phyloP scores from a whole-genome alignment of 2,329 filamentous ascomycete species.

The Ophiostoma novo-ulmi region DNA sequence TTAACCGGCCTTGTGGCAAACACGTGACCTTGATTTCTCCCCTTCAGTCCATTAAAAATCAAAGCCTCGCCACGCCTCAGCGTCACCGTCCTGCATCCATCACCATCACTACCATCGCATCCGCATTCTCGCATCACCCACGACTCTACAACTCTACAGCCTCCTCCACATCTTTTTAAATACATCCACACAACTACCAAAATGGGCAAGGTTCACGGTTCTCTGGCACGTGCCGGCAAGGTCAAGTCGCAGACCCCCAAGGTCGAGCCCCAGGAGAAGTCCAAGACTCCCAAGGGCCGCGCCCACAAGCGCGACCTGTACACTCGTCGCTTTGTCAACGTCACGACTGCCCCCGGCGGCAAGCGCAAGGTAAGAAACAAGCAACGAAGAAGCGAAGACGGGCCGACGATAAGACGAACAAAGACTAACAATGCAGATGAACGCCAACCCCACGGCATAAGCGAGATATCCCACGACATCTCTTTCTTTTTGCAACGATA shows the following conservation, averaged over 20 bases:
- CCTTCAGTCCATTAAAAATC: background rate
- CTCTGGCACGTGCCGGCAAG: constrained; percentile 57
- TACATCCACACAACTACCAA: constrained; percentile 12
- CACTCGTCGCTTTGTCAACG: constrained; percentile 96
- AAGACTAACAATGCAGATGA: constrained; percentile 24
- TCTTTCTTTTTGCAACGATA: constrained; percentile 4
- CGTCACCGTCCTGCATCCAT: background rate
- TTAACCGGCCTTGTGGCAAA: background rate
- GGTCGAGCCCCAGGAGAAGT: constrained; percentile 90
- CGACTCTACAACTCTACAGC: background rate
- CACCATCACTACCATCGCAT: background rate
- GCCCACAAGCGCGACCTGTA: constrained; percentile 96
- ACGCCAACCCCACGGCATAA: constrained; percentile 27
- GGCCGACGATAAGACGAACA: background rate
- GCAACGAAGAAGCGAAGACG: background rate
- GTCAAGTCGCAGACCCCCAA: constrained; percentile 96
- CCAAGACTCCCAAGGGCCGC: constrained; percentile 94
- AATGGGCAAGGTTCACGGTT: constrained; percentile 30
- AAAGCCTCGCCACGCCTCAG: background rate
- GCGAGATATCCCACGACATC: background rate
- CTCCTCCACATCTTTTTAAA: background rate
- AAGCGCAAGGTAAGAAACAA: constrained; percentile 77
- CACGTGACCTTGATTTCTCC: background rate
- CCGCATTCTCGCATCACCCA: background rate
- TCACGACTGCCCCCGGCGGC: constrained; percentile 81